Evolutionary conservation across 768 basidiomycete genomes (phyloP).

Genomic region (Holtermannia corniformis): DNA sequence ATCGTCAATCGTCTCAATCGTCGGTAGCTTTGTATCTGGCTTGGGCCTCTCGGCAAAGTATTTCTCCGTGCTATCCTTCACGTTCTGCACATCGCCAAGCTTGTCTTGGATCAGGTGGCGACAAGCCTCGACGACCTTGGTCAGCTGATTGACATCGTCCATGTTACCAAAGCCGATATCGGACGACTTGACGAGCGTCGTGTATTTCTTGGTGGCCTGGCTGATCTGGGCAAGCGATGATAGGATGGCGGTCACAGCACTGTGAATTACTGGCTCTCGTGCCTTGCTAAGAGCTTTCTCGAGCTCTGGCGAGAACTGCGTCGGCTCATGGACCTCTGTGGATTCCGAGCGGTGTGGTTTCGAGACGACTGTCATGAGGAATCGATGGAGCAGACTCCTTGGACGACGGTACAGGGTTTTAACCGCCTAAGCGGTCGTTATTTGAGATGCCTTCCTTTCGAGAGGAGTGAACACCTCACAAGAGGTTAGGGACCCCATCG

Average conservation of each 20-base stretch:
- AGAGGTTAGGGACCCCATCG: too few relatives aligned
- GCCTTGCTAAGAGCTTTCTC: too few relatives aligned
- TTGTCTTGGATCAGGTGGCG: background rate
- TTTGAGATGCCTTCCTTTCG: too few relatives aligned
- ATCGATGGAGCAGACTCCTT: too few relatives aligned
- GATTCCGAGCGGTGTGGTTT: too few relatives aligned
- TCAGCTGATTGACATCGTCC: background rate
- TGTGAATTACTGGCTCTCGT: too few relatives aligned
- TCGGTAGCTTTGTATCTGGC: background rate
- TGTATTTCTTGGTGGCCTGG: background rate
- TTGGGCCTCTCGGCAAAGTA: background rate
- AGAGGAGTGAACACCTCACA: too few relatives aligned
- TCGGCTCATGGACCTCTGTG: too few relatives aligned
- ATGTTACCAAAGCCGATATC: background rate
- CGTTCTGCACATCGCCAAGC: background rate
- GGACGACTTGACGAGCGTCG: background rate
- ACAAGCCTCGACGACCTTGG: background rate
- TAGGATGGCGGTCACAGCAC: background rate
- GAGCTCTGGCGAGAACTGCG: too few relatives aligned
- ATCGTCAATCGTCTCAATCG: background rate
- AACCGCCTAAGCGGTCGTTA: too few relatives aligned
- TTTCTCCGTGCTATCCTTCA: background rate
- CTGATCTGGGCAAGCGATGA: background rate
- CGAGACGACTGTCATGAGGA: too few relatives aligned
- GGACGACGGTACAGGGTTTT: too few relatives aligned